phyloP scores from a whole-genome alignment of 78 protist species.

The Chrysochromulina parva region DNA sequence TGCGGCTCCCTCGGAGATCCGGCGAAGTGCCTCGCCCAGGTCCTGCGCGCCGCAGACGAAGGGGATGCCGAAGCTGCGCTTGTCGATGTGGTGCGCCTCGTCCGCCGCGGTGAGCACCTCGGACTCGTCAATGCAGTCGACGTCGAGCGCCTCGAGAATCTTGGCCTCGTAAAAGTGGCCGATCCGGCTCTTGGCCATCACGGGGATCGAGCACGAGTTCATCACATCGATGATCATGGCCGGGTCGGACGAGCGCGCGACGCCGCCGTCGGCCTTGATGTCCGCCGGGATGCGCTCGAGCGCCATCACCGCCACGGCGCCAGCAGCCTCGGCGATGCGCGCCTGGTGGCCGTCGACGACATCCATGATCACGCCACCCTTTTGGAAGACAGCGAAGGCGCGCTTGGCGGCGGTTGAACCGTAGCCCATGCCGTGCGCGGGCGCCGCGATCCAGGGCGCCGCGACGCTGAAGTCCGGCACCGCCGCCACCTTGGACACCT shows the following conservation, averaged over 20 bases:
- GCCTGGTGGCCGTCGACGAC: slow-evolving; percentile 93
- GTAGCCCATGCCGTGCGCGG: background rate
- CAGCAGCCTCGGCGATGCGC: slow-evolving; percentile 93
- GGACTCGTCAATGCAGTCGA: slow-evolving; percentile 93
- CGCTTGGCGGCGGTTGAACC: background rate
- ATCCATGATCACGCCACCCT: slow-evolving; percentile 45
- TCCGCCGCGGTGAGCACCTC: slow-evolving; percentile 81
- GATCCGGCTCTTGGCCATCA: slow-evolving; percentile 93
- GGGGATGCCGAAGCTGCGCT: slow-evolving; percentile 83
- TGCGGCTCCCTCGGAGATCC: slow-evolving; percentile 95
- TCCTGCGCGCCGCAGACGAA: slow-evolving; percentile 91
- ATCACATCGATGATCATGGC: slow-evolving; percentile 81
- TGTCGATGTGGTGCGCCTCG: slow-evolving; percentile 87
- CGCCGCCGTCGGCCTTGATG: slow-evolving; percentile 77
- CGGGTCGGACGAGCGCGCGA: slow-evolving; percentile 94
- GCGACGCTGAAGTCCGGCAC: background rate
- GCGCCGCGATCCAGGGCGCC: background rate
- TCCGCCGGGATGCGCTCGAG: slow-evolving; percentile 93
- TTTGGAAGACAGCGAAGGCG: background rate
- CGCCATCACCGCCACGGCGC: slow-evolving; percentile 85
- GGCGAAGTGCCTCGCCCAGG: slow-evolving; percentile 91
- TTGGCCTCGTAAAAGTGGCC: slow-evolving; percentile 96
- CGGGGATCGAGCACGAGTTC: slow-evolving; percentile 69
- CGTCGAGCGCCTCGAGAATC: slow-evolving; percentile 81
- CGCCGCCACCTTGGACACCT: background rate